These are phyloP conservation scores for Sugiyamaella qingdaonensis DNA, from an alignment of 805 yeast genomes.

Conservation along the genomic window DNA sequence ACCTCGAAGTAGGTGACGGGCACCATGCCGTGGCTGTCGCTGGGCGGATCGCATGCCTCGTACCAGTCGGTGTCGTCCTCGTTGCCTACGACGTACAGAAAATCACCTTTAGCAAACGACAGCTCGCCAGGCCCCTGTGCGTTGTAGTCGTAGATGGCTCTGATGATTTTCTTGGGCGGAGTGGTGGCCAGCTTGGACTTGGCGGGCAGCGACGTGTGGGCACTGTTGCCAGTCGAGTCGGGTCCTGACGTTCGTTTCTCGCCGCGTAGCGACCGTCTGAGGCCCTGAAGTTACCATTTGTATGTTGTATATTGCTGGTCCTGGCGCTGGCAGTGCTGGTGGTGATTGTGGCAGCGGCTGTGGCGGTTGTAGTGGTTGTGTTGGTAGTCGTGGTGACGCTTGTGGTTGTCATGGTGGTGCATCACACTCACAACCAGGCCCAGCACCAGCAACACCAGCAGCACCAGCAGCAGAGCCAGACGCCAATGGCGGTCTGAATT, in stretches of 20 bases:
- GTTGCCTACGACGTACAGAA: slow-evolving; percentile 71
- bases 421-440: no score
- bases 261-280: slow-evolving; percentile 33
- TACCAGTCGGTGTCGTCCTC: slow-evolving; percentile 65
- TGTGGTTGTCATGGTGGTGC: no score
- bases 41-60: slow-evolving; percentile 83
- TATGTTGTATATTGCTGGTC: no score
- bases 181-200: slow-evolving; percentile 30
- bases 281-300: slow-evolving; percentile 22
- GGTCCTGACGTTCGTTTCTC: slow-evolving; percentile 27
- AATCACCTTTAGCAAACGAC: slow-evolving; percentile 75
- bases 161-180: slow-evolving; percentile 78
- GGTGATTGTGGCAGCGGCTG: no score
- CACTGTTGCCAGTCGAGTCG: slow-evolving; percentile 4
- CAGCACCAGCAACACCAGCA: no score
- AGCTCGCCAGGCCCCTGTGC: slow-evolving; percentile 82
- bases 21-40: slow-evolving; percentile 75
- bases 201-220: slow-evolving; percentile 16
- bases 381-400: no score
- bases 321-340: no score
- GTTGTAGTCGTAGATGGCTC: slow-evolving; percentile 70
- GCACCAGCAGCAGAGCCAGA: no score
- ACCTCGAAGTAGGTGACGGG: slow-evolving; percentile 82
- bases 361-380: no score
- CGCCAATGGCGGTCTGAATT: no score